A percentile compares a stretch with the other conserved stretches of the same genome.
These are phyloP conservation scores for Pecoramyces ruminantium DNA, from an alignment of 192 early-diverging fungal genomes.

Conservation along the genomic window DNA sequence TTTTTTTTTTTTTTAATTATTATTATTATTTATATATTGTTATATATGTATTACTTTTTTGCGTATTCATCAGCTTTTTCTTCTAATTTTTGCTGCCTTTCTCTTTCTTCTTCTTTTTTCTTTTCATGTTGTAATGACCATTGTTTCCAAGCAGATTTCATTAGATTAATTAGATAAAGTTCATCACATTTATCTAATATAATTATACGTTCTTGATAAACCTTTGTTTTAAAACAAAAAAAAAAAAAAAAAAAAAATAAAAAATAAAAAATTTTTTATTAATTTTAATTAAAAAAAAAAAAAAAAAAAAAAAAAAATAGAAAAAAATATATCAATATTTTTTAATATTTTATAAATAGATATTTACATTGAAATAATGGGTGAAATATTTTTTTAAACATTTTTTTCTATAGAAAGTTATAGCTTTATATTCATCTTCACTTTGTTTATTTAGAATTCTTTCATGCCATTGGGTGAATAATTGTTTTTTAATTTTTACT, in stretches of 20 bases:
- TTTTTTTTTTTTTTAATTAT: too few relatives aligned
- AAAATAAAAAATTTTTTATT: too few relatives aligned
- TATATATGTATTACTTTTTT: not conserved
- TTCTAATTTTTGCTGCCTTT: not conserved
- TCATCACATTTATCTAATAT: not conserved
- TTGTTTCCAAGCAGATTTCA: not conserved
- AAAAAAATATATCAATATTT: too few relatives aligned
- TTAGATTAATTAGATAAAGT: not conserved
- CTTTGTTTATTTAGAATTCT: not conserved
- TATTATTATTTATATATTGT: too few relatives aligned
- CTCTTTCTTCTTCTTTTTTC: not conserved
- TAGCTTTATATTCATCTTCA: not conserved
- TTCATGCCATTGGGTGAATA: not conserved
- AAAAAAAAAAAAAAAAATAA: not conserved
- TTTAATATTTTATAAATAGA: not conserved
- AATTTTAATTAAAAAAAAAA: too few relatives aligned
- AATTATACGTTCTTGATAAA: not conserved
- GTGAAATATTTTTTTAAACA: not conserved
- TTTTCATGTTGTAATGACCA: not conserved
- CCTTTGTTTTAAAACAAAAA: not conserved
- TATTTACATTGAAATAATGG: not conserved
- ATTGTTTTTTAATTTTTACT: not conserved
- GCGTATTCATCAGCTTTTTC: not conserved
- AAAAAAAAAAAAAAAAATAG: too few relatives aligned
- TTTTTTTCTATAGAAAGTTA: not conserved